Base-by-base conservation (phyloP, 331 rosid species). In the Stylosanthes scabra region DNA sequence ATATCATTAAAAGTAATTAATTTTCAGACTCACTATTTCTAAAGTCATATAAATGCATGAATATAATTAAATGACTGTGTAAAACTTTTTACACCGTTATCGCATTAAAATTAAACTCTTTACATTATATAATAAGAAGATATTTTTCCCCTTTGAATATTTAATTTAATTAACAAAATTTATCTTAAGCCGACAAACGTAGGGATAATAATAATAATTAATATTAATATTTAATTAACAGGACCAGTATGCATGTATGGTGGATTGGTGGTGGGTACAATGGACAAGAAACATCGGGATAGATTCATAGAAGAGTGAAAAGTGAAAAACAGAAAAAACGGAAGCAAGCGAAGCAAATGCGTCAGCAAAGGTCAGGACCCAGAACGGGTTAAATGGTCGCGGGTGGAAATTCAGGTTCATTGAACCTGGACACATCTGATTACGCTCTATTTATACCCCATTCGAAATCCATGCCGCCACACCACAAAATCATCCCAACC, bases 341-440 rank as follows among this genome's bases (percentile, higher is more conserved):
- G 39, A 34, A 34, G 39, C 39, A 34, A 34, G 62, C 71, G 15
- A 77, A 77, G 81, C 82, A 63, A 70, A 44, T 70, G 59, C 72
- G 68, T 78, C 55, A 78, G 64, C 76, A 50, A 49, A 1, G 14
- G 25, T 20, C 25, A 20, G 25, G 1, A 20, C 25, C 8, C 51
- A 50, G 75, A 79, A 66, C 14, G 2, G 25, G 15, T 8, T 37
- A 45, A 54, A 41, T n/a, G 4, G 60, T 1, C 1, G 3, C 1
- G 28, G 14, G 64, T 25, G 4, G 37, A 55, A 55, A 10, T 15
- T 20, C 8, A 80, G 83, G 66, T 92, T 74, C 92, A 88, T 75
- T 92, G 96, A 90, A 90, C 89, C 91, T 85, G 78, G 97, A 88
- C 94, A 81, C 75, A 25, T 12, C 3, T 12, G 45, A 64, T 60